These are phyloP conservation scores for Ogataea corticis DNA, from an alignment of 805 yeast genomes.

Conservation along the genomic window DNA sequence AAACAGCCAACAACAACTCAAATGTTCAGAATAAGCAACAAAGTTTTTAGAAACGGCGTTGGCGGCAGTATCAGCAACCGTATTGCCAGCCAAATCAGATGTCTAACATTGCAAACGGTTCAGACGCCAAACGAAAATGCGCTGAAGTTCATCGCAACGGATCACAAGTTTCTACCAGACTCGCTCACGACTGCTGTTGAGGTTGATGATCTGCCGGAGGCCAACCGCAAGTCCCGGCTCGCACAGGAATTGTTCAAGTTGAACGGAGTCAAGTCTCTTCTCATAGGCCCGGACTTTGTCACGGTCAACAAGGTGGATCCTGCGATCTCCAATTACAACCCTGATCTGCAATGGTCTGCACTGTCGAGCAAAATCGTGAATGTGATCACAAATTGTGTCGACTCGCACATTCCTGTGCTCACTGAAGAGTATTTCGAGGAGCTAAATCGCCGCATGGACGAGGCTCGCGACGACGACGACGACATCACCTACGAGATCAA, in stretches of 20 bases:
- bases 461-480: constrained; percentile 57
- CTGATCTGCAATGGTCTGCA: constrained; percentile 34
- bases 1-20: background rate
- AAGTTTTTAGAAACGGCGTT: background rate
- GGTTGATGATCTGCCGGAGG: constrained; percentile 53
- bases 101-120: constrained; percentile 39
- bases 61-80: background rate
- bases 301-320: constrained; percentile 60
- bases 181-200: constrained; percentile 46
- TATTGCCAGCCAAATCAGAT: constrained; percentile 10
- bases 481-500: constrained; percentile 67
- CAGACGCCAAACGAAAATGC: constrained; percentile 80
- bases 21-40: constrained; percentile 1
- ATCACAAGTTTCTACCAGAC: constrained; percentile 46
- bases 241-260: constrained; percentile 60
- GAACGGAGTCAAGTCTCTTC: constrained; percentile 65
- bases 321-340: constrained; percentile 30
- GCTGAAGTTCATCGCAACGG: constrained; percentile 58
- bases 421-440: constrained; percentile 23
- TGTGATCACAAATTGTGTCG: constrained; percentile 27
- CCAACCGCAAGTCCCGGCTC: constrained; percentile 59
- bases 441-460: constrained; percentile 27
- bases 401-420: constrained; percentile 30
- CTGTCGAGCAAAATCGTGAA: constrained; percentile 29
- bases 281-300: constrained; percentile 74